Conservation (phyloP, 2,329 filamentous ascomycete genomes). For the Penicillium sp. region DNA sequence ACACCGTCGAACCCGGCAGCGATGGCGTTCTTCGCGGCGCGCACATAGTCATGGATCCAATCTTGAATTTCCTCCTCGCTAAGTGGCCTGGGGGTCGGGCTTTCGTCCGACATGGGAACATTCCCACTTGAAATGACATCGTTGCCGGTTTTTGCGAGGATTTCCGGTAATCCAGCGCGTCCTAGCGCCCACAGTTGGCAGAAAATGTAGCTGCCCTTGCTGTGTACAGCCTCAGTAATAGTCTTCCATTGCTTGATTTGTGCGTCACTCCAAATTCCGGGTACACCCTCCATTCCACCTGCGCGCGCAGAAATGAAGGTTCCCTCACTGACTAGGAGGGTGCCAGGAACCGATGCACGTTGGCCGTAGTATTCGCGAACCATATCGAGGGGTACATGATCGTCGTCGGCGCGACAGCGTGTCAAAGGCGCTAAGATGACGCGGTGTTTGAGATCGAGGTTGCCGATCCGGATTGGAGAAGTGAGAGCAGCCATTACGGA, state of each 20-base stretch:
- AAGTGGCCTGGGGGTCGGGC: constrained; percentile 33
- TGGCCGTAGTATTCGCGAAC: constrained; percentile 58
- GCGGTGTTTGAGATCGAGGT: constrained; percentile 45
- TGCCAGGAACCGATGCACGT: constrained; percentile 56
- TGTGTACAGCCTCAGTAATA: constrained; percentile 65
- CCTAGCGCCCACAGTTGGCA: constrained; percentile 66
- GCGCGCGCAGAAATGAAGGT: constrained; percentile 54
- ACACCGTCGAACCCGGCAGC: constrained; percentile 59
- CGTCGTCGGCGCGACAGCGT: constrained; percentile 53
- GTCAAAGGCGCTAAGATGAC: constrained; percentile 62
- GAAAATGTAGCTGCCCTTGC: constrained; percentile 63
- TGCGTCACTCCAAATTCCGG: constrained; percentile 60
- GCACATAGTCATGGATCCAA: constrained; percentile 48
- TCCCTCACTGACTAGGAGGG: constrained; percentile 62
- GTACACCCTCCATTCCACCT: constrained; percentile 55
- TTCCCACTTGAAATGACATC: constrained; percentile 21
- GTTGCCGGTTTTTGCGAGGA: constrained; percentile 20
- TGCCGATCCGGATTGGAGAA: constrained; percentile 45
- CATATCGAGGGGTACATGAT: constrained; percentile 51
- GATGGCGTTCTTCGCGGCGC: constrained; percentile 57
- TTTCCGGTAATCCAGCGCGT: constrained; percentile 52
- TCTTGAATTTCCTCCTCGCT: constrained; percentile 48
- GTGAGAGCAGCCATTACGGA: constrained; percentile 28
- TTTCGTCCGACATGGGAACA: constrained; percentile 23
- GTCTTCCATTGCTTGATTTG: constrained; percentile 64